Evolutionary conservation across 2,329 filamentous ascomycete species (phyloP).

Genomic region (Neonectria sp.): DNA sequence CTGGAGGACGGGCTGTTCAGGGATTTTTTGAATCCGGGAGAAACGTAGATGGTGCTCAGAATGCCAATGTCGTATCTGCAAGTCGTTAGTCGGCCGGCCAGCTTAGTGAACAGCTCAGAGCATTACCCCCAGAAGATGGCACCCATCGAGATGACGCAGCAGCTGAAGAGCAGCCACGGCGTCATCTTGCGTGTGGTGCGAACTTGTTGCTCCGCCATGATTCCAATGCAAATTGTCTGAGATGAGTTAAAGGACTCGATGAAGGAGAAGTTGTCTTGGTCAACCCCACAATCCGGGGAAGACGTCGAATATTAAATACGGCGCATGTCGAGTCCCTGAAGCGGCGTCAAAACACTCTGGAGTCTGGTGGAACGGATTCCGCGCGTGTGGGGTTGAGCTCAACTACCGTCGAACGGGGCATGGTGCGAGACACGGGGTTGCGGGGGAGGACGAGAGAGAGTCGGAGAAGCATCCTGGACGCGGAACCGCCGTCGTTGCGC

Average conservation of each 20-base stretch:
- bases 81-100: not conserved
- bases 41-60: constrained; percentile 61
- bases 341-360: not conserved
- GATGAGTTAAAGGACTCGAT: not conserved
- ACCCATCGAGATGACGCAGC: constrained; percentile 36
- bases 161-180: constrained; percentile 33
- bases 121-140: constrained; percentile 38
- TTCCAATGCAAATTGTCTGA: not conserved
- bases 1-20: constrained; percentile 61
- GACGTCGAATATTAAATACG: constrained; percentile 18
- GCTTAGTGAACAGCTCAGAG: not conserved
- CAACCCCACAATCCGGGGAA: constrained; percentile 19
- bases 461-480: constrained; percentile 1
- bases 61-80: constrained; percentile 44
- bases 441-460: not conserved
- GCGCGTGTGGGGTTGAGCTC: constrained; percentile 20
- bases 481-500: constrained; percentile 19
- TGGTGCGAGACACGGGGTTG: constrained; percentile 8
- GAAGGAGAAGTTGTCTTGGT: not conserved
- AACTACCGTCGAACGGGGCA: constrained; percentile 15
- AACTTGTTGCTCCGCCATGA: constrained; percentile 11
- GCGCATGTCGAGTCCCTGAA: not conserved
- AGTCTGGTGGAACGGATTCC: constrained; percentile 9
- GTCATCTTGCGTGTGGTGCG: constrained; percentile 21
- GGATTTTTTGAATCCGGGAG: constrained; percentile 66